phyloP scores from a whole-genome alignment of 345 rosid genomes.

The Syzygium oleosum region DNA sequence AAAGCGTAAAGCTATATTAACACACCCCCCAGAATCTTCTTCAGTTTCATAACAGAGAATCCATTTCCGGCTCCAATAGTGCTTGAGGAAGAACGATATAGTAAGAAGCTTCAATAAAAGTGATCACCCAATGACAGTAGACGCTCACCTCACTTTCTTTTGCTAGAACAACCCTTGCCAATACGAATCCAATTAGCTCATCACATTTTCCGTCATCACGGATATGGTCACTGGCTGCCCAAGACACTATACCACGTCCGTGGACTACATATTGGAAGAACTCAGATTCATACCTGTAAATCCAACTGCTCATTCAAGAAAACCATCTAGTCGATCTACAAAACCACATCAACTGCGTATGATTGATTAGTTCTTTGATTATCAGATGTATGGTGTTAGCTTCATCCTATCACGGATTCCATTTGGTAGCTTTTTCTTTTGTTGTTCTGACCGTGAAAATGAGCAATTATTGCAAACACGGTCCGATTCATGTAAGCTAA shows the following conservation, averaged over 20 bases:
- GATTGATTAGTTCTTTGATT: not conserved
- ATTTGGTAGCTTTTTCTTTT: not conserved
- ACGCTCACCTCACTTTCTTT: slow-evolving; percentile 66
- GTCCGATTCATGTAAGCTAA: not conserved
- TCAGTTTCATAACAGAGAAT: not conserved
- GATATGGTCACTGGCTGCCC: slow-evolving; percentile 84
- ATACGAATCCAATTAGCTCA: slow-evolving; percentile 85
- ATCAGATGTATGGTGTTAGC: not conserved
- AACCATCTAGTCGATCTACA: not conserved
- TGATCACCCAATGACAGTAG: not conserved
- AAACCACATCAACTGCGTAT: not conserved
- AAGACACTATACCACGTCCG: slow-evolving; percentile 64
- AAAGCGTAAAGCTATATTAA: not conserved
- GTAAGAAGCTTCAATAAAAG: not conserved
- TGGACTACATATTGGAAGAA: slow-evolving; percentile 78
- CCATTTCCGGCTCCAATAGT: not conserved
- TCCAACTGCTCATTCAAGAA: not conserved
- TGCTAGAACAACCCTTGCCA: slow-evolving; percentile 62
- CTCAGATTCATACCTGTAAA: slow-evolving; percentile 78
- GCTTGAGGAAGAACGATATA: not conserved
- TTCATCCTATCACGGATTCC: not conserved
- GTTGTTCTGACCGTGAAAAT: not conserved
- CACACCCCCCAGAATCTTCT: not conserved
- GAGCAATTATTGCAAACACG: not conserved
- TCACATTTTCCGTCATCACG: slow-evolving; percentile 55